Percentiles rank a stretch among this genome's conserved stretches.
Evolutionary conservation across 106 monocot genomes (phyloP).

Genomic region (Apostasia shenzhenica): DNA sequence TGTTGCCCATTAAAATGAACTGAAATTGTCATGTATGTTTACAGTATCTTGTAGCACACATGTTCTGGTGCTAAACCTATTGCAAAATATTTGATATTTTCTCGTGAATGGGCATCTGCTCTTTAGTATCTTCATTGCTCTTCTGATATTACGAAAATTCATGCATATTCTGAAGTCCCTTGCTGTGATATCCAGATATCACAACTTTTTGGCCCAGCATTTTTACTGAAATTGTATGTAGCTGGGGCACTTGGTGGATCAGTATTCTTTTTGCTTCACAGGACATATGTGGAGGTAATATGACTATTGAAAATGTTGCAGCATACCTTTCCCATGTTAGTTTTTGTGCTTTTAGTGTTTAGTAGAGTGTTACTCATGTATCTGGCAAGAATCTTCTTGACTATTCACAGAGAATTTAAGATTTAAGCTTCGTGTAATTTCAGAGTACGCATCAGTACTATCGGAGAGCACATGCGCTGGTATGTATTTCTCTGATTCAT

Average conservation of each 20-base stretch:
- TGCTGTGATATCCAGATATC: slow-evolving; percentile 37
- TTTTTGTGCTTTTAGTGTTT: not conserved
- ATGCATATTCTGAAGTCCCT: slow-evolving; percentile 3
- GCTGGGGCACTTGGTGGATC: slow-evolving; percentile 86
- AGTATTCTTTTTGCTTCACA: slow-evolving; percentile 60
- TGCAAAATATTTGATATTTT: too few species aligned
- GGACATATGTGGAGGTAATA: slow-evolving; percentile 36
- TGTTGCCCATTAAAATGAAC: too few species aligned
- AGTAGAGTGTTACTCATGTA: not conserved
- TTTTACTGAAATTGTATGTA: slow-evolving; percentile 74
- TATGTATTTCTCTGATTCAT: slow-evolving; percentile 16
- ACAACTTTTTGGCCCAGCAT: slow-evolving; percentile 66
- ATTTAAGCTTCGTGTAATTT: slow-evolving; percentile 9
- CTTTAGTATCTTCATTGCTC: too few species aligned
- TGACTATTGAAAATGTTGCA: not conserved
- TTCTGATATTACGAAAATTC: not conserved
- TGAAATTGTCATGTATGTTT: too few species aligned
- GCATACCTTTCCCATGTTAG: not conserved
- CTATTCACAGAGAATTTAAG: not conserved
- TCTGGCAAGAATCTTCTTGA: not conserved
- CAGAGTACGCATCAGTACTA: slow-evolving; percentile 43
- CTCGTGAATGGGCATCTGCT: too few species aligned
- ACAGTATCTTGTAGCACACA: too few species aligned
- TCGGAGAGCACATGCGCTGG: slow-evolving; percentile 56
- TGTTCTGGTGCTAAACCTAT: too few species aligned